Conservation (phyloP, 352 stramenopile genomes). For the Phytophthora europaea region DNA sequence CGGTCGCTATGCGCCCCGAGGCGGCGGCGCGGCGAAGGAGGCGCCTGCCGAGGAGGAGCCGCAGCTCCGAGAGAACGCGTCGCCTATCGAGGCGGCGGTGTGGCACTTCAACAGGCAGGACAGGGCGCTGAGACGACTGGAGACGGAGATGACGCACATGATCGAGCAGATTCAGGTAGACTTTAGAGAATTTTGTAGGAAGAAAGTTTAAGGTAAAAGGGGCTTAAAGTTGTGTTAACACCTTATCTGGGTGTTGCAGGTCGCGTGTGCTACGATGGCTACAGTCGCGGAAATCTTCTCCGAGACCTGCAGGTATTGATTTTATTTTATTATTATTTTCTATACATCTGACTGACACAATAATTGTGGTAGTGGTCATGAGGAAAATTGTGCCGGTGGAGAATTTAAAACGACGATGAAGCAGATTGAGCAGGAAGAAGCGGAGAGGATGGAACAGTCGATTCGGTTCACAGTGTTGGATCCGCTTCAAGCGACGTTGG, state of each 20-base stretch:
- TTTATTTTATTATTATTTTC: slow-evolving; percentile 14
- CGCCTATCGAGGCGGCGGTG: slow-evolving; percentile 41
- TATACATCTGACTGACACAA: not conserved
- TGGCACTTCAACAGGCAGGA: slow-evolving; percentile 71
- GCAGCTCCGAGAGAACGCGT: slow-evolving; percentile 29
- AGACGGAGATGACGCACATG: slow-evolving; percentile 61
- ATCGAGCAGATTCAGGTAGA: slow-evolving; percentile 66
- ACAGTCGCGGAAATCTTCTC: slow-evolving; percentile 66
- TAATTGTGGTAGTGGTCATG: slow-evolving; percentile 28
- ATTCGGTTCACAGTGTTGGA: slow-evolving; percentile 84
- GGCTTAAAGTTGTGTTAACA: not conserved
- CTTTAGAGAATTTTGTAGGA: slow-evolving; percentile 1
- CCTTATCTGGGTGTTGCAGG: slow-evolving; percentile 28
- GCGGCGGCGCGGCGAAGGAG: slow-evolving; percentile 24
- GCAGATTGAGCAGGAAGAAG: slow-evolving; percentile 62
- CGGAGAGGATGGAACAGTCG: slow-evolving; percentile 78
- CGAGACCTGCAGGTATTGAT: slow-evolving; percentile 53
- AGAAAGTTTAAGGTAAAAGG: not conserved
- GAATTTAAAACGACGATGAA: slow-evolving; percentile 66
- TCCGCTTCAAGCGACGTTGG: slow-evolving; percentile 61
- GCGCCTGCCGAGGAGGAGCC: not conserved
- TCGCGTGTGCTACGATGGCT: slow-evolving; percentile 54
- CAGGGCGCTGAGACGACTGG: slow-evolving; percentile 53
- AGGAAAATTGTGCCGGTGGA: slow-evolving; percentile 26
- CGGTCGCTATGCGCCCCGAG: slow-evolving; percentile 43